Evolutionary conservation across 1,284 basidiomycete genomes (phyloP), one percentile per base, ranked within the genome.

Genomic region (Marasmius tenuissimus): DNA sequence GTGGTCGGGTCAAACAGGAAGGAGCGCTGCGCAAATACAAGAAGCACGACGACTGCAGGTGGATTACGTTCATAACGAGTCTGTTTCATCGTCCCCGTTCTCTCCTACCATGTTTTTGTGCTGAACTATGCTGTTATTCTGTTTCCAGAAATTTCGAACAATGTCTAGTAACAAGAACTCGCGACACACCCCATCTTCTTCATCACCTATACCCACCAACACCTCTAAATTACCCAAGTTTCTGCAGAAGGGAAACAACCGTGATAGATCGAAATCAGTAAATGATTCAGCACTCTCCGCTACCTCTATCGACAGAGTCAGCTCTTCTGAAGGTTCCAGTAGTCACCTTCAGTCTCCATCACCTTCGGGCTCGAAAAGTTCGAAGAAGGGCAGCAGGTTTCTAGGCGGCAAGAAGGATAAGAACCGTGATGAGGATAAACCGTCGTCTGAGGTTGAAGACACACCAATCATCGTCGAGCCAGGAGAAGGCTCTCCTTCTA

Each of bases 201-300:
- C 76, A 55, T 73, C 76, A 18, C 71, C 76, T 12, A 65, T 70
- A 52, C 69, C 71, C 22, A 71, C 70, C 37, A 69, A 72, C 39
- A 60, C 72, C 56, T 84, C 85, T 37, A 89, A 88, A 71, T 75
- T 90, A 18, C 80, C 86, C 69, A 88, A 83, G 69, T 88, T 90
- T 69, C 77, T 90, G 11, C 85, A 87, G 71, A 89, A 87, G 68
- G 78, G 81, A 69, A 57, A 64, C 33, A 76, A 71, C 54, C 78
- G 86, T 59, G 87, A 88, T 75, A 76, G 87, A 63, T 82, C 84
- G 45, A 85, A 81, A 75, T 85, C 85, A 35, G 73, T 84, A 65
- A 78, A 79, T 62, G 85, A 86, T 65, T 54, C 52, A 18, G 33
- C 37, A 37, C 20, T 37, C 16, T 37, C 33, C 34, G 34, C 33